Conservation (phyloP, 2,329 filamentous ascomycete species). For the Trichoderma sp. region DNA sequence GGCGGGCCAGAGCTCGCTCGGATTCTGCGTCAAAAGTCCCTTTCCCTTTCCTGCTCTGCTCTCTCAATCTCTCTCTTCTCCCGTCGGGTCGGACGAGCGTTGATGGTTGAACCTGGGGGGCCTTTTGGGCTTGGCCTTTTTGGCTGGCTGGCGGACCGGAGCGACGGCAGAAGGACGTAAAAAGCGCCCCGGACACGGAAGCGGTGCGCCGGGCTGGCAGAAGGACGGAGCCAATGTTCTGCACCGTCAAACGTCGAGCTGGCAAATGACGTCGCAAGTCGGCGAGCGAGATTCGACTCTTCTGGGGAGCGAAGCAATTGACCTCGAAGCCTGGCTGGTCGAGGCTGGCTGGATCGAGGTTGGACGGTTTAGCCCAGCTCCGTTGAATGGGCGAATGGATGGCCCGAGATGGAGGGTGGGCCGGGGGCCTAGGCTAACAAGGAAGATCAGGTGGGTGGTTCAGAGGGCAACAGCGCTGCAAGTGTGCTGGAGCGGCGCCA, state of each 20-base stretch:
- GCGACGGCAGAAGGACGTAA: background rate
- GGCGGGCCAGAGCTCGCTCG: background rate
- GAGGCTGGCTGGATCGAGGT: slow-evolving; percentile 18
- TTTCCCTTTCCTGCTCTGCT: background rate
- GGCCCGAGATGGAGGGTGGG: slow-evolving; percentile 21
- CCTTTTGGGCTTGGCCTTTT: background rate
- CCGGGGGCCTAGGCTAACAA: slow-evolving; percentile 12
- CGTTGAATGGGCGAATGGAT: slow-evolving; percentile 22
- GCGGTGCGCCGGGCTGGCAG: background rate
- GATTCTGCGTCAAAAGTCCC: background rate
- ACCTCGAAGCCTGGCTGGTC: slow-evolving; percentile 16
- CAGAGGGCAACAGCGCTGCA: background rate
- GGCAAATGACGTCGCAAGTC: background rate
- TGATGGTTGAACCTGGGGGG: background rate
- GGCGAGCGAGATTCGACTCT: background rate
- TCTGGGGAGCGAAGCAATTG: slow-evolving; percentile 11
- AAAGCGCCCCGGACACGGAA: slow-evolving; percentile 6
- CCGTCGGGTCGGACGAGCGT: background rate
- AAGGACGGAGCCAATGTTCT: slow-evolving; percentile 1
- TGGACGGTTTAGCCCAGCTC: slow-evolving; percentile 17
- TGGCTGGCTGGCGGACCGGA: background rate
- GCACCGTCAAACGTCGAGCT: background rate
- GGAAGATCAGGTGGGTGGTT: background rate
- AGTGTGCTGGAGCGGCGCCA: background rate
- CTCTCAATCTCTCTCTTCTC: background rate